Conservation (phyloP, 495 filamentous ascomycete genomes). For the Elasticomyces elasticus region DNA sequence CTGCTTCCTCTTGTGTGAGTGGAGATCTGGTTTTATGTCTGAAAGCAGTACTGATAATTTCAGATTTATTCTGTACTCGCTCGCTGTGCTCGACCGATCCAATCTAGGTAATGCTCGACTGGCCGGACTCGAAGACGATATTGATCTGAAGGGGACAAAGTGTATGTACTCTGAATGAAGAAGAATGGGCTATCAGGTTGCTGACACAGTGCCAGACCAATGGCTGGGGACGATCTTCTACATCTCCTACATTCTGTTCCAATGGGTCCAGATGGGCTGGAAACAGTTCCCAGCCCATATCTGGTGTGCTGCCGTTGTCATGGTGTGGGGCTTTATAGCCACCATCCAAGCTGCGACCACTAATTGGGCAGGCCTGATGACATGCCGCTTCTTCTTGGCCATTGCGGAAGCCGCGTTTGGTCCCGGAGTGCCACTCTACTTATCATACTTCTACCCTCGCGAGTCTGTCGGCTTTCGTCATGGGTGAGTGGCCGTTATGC, state of each 20-base stretch:
- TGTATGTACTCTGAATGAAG: background rate
- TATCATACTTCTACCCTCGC: slow-evolving; percentile 77
- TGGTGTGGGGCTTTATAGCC: slow-evolving; percentile 28
- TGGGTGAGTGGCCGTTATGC: too few relatives aligned
- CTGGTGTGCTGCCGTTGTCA: slow-evolving; percentile 25
- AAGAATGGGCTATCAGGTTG: too few relatives aligned
- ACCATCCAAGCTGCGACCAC: slow-evolving; percentile 24
- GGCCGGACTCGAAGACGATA: slow-evolving; percentile 46
- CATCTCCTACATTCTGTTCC: slow-evolving; percentile 27
- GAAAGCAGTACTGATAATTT: too few relatives aligned
- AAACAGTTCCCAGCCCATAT: slow-evolving; percentile 25
- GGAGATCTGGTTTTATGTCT: too few relatives aligned
- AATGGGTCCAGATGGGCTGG: slow-evolving; percentile 30
- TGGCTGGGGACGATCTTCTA: slow-evolving; percentile 33
- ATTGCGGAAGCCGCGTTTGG: slow-evolving; percentile 45
- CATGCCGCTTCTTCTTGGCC: slow-evolving; percentile 24
- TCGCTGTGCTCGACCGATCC: slow-evolving; percentile 63
- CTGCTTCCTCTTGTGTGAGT: slow-evolving; percentile 71
- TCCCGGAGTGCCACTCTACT: slow-evolving; percentile 37
- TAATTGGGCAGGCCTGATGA: slow-evolving; percentile 42
- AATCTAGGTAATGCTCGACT: slow-evolving; percentile 47
- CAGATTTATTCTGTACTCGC: slow-evolving; percentile 71
- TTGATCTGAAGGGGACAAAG: slow-evolving; percentile 11
- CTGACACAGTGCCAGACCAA: background rate
- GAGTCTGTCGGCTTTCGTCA: slow-evolving; percentile 66